These are phyloP conservation scores for Blastobotrys parvus DNA, from an alignment of 805 yeast genomes.

Conservation along the genomic window DNA sequence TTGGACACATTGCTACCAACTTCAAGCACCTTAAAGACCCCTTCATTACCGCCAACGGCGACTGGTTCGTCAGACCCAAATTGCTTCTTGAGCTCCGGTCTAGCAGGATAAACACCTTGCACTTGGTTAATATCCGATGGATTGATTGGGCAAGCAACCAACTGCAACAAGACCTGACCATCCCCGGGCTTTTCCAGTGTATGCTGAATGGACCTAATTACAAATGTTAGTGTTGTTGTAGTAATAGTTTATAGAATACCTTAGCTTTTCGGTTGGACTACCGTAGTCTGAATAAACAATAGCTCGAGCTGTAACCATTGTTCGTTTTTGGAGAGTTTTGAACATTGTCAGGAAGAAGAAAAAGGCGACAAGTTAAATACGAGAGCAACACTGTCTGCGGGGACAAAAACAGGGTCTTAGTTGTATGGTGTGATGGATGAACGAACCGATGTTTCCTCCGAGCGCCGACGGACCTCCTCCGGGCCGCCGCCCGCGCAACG, in stretches of 20 bases:
- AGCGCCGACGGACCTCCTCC: too few species aligned
- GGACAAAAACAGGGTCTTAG: too few species aligned
- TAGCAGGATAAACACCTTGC: constrained; percentile 79
- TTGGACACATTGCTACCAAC: constrained; percentile 44
- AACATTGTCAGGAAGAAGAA: too few species aligned
- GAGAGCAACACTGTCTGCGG: too few species aligned
- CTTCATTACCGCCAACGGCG: constrained; percentile 93
- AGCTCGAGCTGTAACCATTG: constrained; percentile 37
- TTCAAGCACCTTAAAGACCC: constrained; percentile 75
- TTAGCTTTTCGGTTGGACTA: constrained; percentile 35
- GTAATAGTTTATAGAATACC: too few species aligned
- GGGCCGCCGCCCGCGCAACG: too few species aligned
- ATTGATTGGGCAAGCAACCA: constrained; percentile 77
- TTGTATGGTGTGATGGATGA: too few species aligned
- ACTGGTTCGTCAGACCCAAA: constrained; percentile 51
- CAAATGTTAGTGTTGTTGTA: background rate
- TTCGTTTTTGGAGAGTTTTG: background rate
- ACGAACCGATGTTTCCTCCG: too few species aligned
- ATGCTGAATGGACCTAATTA: background rate
- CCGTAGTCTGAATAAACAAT: constrained; percentile 65
- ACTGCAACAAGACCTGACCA: constrained; percentile 46
- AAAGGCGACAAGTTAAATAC: too few species aligned
- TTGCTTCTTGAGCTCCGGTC: constrained; percentile 47
- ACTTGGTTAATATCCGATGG: constrained; percentile 86
- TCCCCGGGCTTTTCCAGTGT: too few species aligned